A percentile compares a stretch with the other conserved stretches of the same genome.
These are phyloP conservation scores for Solanum bulbocastanum DNA, from an alignment of 257 asterid genomes.

Conservation along the genomic window DNA sequence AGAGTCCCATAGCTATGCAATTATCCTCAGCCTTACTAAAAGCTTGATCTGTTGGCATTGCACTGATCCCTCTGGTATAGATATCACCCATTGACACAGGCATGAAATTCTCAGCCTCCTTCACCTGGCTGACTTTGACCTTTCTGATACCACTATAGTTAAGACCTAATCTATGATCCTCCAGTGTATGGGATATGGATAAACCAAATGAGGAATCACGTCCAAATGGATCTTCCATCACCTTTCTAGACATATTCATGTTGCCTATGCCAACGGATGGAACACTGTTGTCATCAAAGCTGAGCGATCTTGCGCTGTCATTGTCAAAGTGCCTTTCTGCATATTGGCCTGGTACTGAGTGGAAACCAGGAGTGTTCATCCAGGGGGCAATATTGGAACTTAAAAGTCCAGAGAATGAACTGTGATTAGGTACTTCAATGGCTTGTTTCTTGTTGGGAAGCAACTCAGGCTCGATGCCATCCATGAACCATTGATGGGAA, in stretches of 20 bases:
- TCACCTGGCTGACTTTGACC: constrained; percentile 16
- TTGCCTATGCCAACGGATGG: constrained; percentile 6
- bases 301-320: constrained; percentile 5
- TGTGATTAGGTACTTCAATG: constrained; percentile 5
- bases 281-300: constrained; percentile 9
- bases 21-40: constrained; percentile 7
- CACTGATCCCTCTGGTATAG: constrained; percentile 2
- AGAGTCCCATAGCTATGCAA: constrained; percentile 9
- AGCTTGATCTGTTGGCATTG: constrained; percentile 1
- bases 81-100: constrained; percentile 5
- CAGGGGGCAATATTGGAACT: constrained; percentile 7
- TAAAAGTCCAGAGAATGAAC: constrained; percentile 11
- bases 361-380: constrained; percentile 4
- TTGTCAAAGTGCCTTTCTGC: constrained; percentile 8
- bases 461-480: constrained; percentile 12
- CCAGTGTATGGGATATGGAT: constrained; percentile 11
- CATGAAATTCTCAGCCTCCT: constrained; percentile 11
- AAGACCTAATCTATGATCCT: constrained; percentile 12
- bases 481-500: constrained; percentile 18
- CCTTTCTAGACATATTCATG: constrained; percentile 2
- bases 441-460: constrained; percentile 16
- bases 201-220: constrained; percentile 15
- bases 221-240: constrained; percentile 9
- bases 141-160: constrained; percentile 13
- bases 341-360: constrained; percentile 3